phyloP scores from a whole-genome alignment of 805 yeast genomes.

The Candida palmyrensis region DNA sequence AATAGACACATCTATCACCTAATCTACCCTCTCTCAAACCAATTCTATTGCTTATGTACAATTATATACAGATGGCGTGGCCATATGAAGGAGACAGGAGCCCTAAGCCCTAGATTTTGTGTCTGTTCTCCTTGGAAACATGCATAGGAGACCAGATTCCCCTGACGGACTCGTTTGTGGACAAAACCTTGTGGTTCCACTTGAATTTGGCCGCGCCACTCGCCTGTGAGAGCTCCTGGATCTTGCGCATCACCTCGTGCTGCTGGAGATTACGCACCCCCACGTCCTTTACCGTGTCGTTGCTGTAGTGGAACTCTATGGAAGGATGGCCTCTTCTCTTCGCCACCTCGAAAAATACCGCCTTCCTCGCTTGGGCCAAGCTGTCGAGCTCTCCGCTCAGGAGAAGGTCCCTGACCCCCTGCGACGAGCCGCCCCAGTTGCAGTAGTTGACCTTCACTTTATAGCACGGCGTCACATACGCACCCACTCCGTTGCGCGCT shows the following conservation, averaged over 20 bases:
- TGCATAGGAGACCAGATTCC: slow-evolving; percentile 98
- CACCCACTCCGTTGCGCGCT: slow-evolving; percentile 73
- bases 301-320: slow-evolving; percentile 32
- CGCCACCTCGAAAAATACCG: slow-evolving; percentile 65
- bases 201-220: slow-evolving; percentile 65
- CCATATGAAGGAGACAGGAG: slow-evolving; percentile 1
- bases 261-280: slow-evolving; percentile 73
- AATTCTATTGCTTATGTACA: neutral
- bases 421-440: slow-evolving; percentile 94
- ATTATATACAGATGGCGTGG: neutral
- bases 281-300: slow-evolving; percentile 45
- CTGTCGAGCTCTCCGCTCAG: slow-evolving; percentile 42
- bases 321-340: slow-evolving; percentile 84
- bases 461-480: slow-evolving; percentile 70
- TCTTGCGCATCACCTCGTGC: slow-evolving; percentile 57
- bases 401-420: slow-evolving; percentile 73
- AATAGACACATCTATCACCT: neutral
- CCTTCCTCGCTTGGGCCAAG: slow-evolving; percentile 58
- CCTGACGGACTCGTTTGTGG: slow-evolving; percentile 79
- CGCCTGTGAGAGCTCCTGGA: slow-evolving; percentile 58
- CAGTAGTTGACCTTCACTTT: slow-evolving; percentile 75
- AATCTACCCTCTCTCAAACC: no score
- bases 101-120: slow-evolving; percentile 29
- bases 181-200: slow-evolving; percentile 68
- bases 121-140: slow-evolving; percentile 41